Evolutionary conservation across 73 alveolate genomes (phyloP).

Genomic region (Paramecium octaurelia): DNA sequence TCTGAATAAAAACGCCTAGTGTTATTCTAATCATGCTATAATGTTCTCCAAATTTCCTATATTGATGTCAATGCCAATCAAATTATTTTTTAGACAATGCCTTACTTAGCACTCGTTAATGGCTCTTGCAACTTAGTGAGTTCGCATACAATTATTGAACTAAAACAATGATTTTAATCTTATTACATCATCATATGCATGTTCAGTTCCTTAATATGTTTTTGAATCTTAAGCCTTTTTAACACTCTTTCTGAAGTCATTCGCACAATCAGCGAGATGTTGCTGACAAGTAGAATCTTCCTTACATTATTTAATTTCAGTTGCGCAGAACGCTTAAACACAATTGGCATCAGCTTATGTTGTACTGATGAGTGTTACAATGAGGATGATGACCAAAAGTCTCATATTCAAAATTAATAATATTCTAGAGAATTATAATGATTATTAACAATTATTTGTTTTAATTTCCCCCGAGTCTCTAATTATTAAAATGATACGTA

Average conservation of each 20-base stretch:
- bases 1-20: not conserved
- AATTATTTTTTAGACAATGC: not conserved
- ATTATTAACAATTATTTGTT: not conserved
- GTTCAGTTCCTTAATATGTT: not conserved
- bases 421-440: not conserved
- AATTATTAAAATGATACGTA: not conserved
- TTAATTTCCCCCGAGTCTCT: not conserved
- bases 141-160: not conserved
- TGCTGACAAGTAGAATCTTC: not conserved
- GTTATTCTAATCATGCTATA: not conserved
- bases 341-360: not conserved
- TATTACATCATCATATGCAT: not conserved
- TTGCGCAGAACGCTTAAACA: not conserved
- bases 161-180: not conserved
- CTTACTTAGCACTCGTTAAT: not conserved
- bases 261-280: not conserved
- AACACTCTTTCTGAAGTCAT: not conserved
- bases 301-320: not conserved
- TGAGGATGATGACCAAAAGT: not conserved
- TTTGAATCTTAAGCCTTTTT: not conserved
- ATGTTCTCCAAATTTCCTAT: not conserved
- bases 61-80: not conserved
- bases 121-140: not conserved
- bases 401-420: not conserved
- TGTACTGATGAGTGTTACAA: not conserved